phyloP scores from a whole-genome alignment of 768 basidiomycete genomes.

The Mycena rosella region DNA sequence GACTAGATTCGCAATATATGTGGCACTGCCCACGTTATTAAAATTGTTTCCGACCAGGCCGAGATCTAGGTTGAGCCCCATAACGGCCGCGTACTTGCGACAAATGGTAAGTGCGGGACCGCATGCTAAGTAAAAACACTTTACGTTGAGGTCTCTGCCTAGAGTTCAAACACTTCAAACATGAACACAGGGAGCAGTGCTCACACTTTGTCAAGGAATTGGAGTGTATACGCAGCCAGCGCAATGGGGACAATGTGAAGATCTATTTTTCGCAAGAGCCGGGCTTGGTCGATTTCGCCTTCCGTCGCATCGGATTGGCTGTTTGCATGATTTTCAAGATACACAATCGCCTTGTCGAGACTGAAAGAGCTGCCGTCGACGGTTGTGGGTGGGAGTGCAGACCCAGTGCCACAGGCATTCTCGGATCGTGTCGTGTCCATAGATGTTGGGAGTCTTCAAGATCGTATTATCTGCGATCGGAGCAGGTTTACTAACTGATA shows the following conservation, averaged over 20 bases:
- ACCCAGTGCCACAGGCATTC: too few species aligned
- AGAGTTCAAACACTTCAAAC: too few species aligned
- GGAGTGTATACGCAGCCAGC: constrained; percentile 23
- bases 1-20: constrained; percentile 26
- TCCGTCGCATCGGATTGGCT: not conserved
- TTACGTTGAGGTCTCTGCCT: too few species aligned
- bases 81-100: constrained; percentile 22
- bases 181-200: too few species aligned
- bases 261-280: constrained; percentile 31
- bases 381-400: too few species aligned
- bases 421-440: too few species aligned
- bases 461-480: too few species aligned
- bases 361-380: constrained; percentile 13
- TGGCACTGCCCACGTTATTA: constrained; percentile 25
- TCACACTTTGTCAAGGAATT: too few species aligned
- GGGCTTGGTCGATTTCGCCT: constrained; percentile 12
- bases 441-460: too few species aligned
- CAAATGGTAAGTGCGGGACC: not conserved
- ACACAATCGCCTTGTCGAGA: constrained; percentile 30
- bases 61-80: constrained; percentile 28
- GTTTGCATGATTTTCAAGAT: constrained; percentile 14
- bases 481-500: too few species aligned
- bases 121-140: constrained; percentile 4
- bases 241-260: constrained; percentile 25
- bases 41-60: constrained; percentile 24